These are phyloP conservation scores for Exophiala dermatitidis DNA, from an alignment of 2,329 filamentous ascomycete genomes.

Conservation along the genomic window DNA sequence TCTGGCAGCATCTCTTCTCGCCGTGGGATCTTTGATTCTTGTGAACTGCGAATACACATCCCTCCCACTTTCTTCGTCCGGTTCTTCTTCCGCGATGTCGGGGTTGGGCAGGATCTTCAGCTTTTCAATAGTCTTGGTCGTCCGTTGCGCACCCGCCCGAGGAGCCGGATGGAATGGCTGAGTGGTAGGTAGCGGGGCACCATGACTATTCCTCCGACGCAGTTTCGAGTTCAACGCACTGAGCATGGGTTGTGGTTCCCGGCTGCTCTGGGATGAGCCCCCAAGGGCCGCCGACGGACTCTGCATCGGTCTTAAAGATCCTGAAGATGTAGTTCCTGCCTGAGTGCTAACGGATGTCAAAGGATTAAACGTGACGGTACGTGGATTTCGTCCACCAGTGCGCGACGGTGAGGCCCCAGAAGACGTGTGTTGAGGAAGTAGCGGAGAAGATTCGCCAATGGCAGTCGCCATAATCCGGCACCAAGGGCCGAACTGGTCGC, in stretches of 20 bases:
- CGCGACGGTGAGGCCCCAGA: constrained; percentile 23
- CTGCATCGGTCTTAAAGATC: constrained; percentile 38
- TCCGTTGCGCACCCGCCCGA: constrained; percentile 91
- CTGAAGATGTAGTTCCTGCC: constrained; percentile 36
- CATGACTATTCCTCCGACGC: constrained; percentile 76
- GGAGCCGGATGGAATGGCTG: constrained; percentile 38
- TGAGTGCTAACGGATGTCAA: constrained; percentile 41
- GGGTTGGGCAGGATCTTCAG: constrained; percentile 93
- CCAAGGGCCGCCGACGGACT: constrained; percentile 34
- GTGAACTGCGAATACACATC: constrained; percentile 98
- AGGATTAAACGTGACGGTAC: constrained; percentile 45
- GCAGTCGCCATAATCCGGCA: constrained; percentile 29
- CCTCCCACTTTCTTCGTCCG: constrained; percentile 82
- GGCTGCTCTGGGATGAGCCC: constrained; percentile 28
- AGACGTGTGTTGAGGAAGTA: constrained; percentile 34
- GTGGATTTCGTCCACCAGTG: constrained; percentile 33
- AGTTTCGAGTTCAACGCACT: constrained; percentile 81
- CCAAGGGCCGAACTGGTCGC: not conserved
- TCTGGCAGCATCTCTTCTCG: constrained; percentile 81
- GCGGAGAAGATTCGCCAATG: constrained; percentile 36
- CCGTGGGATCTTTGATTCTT: constrained; percentile 92
- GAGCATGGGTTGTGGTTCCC: constrained; percentile 53
- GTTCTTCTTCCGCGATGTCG: constrained; percentile 65
- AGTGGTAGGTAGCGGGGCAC: constrained; percentile 47
- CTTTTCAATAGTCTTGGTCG: constrained; percentile 92